Evolutionary conservation across 2,329 filamentous ascomycete genomes (phyloP).

Genomic region (Colletotrichum horii): DNA sequence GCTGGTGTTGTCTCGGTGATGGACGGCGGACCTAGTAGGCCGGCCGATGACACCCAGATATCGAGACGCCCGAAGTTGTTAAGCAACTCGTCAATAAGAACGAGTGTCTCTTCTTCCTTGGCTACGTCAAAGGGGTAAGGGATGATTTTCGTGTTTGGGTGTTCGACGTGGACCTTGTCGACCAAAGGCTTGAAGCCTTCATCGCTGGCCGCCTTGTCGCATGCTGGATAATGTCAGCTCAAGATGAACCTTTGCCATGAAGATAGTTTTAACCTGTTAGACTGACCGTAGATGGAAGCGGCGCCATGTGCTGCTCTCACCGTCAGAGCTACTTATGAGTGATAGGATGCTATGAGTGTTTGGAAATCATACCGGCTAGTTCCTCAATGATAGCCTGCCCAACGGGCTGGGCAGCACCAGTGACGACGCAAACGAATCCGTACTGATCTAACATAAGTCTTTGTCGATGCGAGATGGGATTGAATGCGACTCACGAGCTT

Average conservation of each 20-base stretch:
- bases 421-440: conserved; percentile 70
- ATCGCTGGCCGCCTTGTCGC: conserved; percentile 47
- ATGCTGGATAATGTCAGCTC: conserved; percentile 40
- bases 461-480: background rate
- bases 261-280: background rate
- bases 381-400: conserved; percentile 65
- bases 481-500: conserved; percentile 50
- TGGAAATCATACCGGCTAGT: conserved; percentile 51
- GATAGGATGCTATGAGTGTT: background rate
- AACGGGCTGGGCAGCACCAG: conserved; percentile 64
- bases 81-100: conserved; percentile 66
- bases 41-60: conserved; percentile 64
- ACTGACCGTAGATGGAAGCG: conserved; percentile 63
- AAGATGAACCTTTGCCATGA: background rate
- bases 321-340: background rate
- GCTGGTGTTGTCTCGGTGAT: conserved; percentile 60
- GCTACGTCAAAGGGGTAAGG: conserved; percentile 64
- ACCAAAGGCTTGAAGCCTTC: conserved; percentile 45
- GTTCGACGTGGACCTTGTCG: conserved; percentile 43
- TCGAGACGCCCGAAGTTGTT: conserved; percentile 65
- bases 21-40: conserved; percentile 60
- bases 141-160: conserved; percentile 65
- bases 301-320: conserved; percentile 60
- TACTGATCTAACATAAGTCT: conserved; percentile 45
- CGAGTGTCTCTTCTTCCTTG: conserved; percentile 64